Evolutionary conservation across 2,329 filamentous ascomycete species (phyloP).

Genomic region (Nothophaeocryptopus gaeumannii): DNA sequence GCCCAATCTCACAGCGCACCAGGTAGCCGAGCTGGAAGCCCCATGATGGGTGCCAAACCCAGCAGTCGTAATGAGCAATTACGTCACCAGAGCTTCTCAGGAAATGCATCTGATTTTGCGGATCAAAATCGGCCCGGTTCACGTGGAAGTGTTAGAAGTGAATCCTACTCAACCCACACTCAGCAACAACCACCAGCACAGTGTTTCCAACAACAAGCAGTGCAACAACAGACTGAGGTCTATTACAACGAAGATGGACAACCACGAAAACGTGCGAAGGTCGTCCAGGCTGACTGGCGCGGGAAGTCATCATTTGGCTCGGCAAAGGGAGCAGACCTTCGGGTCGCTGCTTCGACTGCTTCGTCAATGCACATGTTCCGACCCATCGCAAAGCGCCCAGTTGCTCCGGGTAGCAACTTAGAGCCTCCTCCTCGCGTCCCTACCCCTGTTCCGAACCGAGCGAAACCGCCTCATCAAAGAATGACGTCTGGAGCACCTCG

Average conservation of each 20-base stretch:
- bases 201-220: constrained; percentile 16
- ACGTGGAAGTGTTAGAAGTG: constrained; percentile 35
- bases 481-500: constrained; percentile 29
- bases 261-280: constrained; percentile 75
- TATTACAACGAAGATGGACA: constrained; percentile 51
- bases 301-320: constrained; percentile 68
- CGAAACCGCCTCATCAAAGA: constrained; percentile 36
- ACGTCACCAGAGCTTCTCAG: constrained; percentile 36
- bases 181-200: constrained; percentile 26
- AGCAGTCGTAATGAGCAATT: constrained; percentile 30
- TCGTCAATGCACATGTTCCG: constrained; percentile 82
- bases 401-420: constrained; percentile 53
- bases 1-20: constrained; percentile 34
- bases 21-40: constrained; percentile 45
- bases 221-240: constrained; percentile 24
- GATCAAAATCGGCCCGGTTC: constrained; percentile 34
- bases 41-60: constrained; percentile 43
- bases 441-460: constrained; percentile 64
- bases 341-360: constrained; percentile 86
- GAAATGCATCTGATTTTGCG: constrained; percentile 25
- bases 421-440: constrained; percentile 74
- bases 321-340: constrained; percentile 62
- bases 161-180: constrained; percentile 26
- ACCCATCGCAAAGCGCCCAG: constrained; percentile 59
- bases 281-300: constrained; percentile 69